Evolutionary conservation across 495 filamentous ascomycete genomes (phyloP).

Genomic region (Pyronema domesticum): DNA sequence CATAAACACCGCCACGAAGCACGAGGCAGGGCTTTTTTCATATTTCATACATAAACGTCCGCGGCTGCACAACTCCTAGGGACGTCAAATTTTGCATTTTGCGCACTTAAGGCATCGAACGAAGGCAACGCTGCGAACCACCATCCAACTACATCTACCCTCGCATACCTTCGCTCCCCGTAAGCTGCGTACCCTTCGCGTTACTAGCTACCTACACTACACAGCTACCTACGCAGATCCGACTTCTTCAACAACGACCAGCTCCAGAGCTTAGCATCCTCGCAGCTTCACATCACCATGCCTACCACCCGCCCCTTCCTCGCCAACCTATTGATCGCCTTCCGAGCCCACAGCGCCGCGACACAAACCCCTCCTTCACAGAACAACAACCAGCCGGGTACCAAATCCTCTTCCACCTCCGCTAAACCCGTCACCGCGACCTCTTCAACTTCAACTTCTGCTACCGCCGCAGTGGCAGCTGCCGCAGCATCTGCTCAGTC

Average conservation of each 20-base stretch:
- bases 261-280: not conserved
- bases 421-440: constrained; percentile 21
- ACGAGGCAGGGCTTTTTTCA: too few species aligned
- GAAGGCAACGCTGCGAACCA: too few species aligned
- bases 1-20: too few species aligned
- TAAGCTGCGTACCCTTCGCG: too few species aligned
- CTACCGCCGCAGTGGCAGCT: constrained; percentile 14
- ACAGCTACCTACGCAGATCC: not conserved
- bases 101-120: too few species aligned
- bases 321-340: constrained; percentile 55
- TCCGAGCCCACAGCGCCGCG: constrained; percentile 39
- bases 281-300: constrained; percentile 24
- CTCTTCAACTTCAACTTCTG: constrained; percentile 15
- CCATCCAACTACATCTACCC: too few species aligned
- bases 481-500: constrained; percentile 6
- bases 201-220: not conserved
- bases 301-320: constrained; percentile 57
- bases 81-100: too few species aligned
- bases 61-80: too few species aligned
- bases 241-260: not conserved
- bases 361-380: constrained; percentile 30
- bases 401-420: constrained; percentile 26
- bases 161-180: too few species aligned
- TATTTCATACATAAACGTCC: too few species aligned
- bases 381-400: constrained; percentile 3